A percentile compares a stretch with the other conserved stretches of the same genome.
phyloP scores from a whole-genome alignment of 495 filamentous ascomycete genomes.

The Neurospora terricola region DNA sequence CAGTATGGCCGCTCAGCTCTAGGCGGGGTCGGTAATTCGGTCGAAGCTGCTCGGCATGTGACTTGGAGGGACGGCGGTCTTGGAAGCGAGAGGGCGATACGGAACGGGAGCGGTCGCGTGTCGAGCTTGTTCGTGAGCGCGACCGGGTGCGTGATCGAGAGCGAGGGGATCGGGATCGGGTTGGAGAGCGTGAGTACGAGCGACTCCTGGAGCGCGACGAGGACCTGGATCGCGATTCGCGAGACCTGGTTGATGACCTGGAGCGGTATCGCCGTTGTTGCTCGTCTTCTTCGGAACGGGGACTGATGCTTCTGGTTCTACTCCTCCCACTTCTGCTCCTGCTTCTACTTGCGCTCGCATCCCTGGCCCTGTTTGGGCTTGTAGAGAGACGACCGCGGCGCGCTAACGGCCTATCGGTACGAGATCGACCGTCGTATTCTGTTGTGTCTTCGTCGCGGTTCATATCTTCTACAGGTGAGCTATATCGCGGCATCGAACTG shows the following conservation, averaged over 20 bases:
- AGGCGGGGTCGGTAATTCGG: slow-evolving; percentile 30
- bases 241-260: slow-evolving; percentile 15
- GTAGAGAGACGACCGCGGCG: slow-evolving; percentile 27
- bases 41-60: slow-evolving; percentile 6
- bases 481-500: slow-evolving; percentile 25
- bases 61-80: slow-evolving; percentile 2
- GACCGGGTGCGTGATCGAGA: slow-evolving; percentile 19
- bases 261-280: slow-evolving; percentile 23
- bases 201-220: slow-evolving; percentile 14
- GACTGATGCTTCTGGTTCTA: neutral
- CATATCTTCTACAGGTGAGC: slow-evolving; percentile 17
- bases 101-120: slow-evolving; percentile 7
- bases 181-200: slow-evolving; percentile 29
- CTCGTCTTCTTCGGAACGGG: slow-evolving; percentile 11
- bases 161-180: slow-evolving; percentile 26
- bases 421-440: neutral
- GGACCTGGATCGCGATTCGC: slow-evolving; percentile 9
- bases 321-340: slow-evolving; percentile 12
- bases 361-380: slow-evolving; percentile 12
- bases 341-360: slow-evolving; percentile 14
- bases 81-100: slow-evolving; percentile 11
- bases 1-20: slow-evolving; percentile 59
- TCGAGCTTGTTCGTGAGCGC: slow-evolving; percentile 19
- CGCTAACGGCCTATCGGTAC: slow-evolving; percentile 27
- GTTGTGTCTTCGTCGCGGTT: neutral